Conservation (phyloP, 2,329 filamentous ascomycete genomes). For the Stachybotrys echinatus region DNA sequence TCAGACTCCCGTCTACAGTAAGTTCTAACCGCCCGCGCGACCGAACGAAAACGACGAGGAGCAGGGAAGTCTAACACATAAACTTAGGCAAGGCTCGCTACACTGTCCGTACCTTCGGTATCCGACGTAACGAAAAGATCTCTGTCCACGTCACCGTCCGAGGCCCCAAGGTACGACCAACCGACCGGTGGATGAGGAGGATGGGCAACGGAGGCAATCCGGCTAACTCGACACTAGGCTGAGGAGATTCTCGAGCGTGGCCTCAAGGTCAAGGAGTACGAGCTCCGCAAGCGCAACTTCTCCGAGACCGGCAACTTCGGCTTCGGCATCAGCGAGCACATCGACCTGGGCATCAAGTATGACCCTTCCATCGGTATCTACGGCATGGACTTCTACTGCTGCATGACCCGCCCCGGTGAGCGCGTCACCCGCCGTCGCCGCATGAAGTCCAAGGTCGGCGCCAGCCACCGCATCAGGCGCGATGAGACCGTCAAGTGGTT, state of each 20-base stretch:
- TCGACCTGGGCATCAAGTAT: conserved; percentile 99
- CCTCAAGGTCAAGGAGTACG: conserved; percentile 99
- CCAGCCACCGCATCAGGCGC: conserved; percentile 89
- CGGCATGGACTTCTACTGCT: conserved; percentile 99
- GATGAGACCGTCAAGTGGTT: conserved; percentile 97
- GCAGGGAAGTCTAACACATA: conserved; percentile 8
- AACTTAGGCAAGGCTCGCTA: conserved; percentile 92
- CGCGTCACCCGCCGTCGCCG: conserved; percentile 94
- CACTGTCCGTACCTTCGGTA: conserved; percentile 99
- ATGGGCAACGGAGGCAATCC: neutral
- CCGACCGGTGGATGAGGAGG: neutral
- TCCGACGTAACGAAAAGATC: conserved; percentile 99
- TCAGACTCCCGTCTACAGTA: conserved; percentile 99
- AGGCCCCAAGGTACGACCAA: conserved; percentile 63
- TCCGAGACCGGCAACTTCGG: conserved; percentile 99
- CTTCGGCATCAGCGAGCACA: conserved; percentile 99
- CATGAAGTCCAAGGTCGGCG: conserved; percentile 78
- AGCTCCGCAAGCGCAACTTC: conserved; percentile 99
- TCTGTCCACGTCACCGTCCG: conserved; percentile 98
- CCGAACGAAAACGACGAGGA: too few relatives aligned
- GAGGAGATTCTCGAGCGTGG: conserved; percentile 99
- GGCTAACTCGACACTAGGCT: conserved; percentile 50
- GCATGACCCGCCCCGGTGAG: conserved; percentile 99
- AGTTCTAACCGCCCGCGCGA: conserved; percentile 27
- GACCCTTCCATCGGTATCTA: conserved; percentile 97